These are phyloP conservation scores for Moniliella sp. DNA, from an alignment of 1,284 basidiomycete species.

Conservation along the genomic window DNA sequence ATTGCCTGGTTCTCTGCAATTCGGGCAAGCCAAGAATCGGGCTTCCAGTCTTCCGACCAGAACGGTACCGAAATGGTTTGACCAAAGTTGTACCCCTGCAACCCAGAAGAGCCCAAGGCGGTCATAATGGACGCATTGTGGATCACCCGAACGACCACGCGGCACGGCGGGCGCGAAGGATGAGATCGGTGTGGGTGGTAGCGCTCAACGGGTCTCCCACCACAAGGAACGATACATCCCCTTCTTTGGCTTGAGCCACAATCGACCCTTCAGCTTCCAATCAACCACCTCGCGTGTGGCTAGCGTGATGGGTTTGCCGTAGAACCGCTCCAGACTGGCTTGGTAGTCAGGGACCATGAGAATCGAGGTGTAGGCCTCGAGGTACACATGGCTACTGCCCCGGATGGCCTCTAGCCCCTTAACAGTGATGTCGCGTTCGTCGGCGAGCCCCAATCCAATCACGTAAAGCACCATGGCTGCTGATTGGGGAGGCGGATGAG, in stretches of 20 bases:
- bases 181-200: conserved; percentile 86
- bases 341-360: conserved; percentile 25
- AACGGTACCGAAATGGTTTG: conserved; percentile 89
- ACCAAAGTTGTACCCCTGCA: conserved; percentile 93
- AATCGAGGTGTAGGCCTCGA: conserved; percentile 32
- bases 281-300: conserved; percentile 95
- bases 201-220: conserved; percentile 81
- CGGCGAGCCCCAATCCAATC: conserved; percentile 36
- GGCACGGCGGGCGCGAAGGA: conserved; percentile 51
- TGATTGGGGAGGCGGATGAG: no score
- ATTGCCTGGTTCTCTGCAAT: conserved; percentile 69
- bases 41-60: conserved; percentile 89
- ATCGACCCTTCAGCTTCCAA: conserved; percentile 78
- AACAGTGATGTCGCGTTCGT: conserved; percentile 85
- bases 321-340: conserved; percentile 50
- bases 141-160: conserved; percentile 46
- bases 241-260: conserved; percentile 53
- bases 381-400: conserved; percentile 22
- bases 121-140: conserved; percentile 98
- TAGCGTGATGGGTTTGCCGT: conserved; percentile 61
- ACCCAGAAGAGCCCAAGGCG: conserved; percentile 68
- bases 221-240: conserved; percentile 57
- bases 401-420: conserved; percentile 52
- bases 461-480: conserved; percentile 25
- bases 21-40: conserved; percentile 79